Conservation (phyloP, 257 asterid species). For the Salvia splendens region DNA sequence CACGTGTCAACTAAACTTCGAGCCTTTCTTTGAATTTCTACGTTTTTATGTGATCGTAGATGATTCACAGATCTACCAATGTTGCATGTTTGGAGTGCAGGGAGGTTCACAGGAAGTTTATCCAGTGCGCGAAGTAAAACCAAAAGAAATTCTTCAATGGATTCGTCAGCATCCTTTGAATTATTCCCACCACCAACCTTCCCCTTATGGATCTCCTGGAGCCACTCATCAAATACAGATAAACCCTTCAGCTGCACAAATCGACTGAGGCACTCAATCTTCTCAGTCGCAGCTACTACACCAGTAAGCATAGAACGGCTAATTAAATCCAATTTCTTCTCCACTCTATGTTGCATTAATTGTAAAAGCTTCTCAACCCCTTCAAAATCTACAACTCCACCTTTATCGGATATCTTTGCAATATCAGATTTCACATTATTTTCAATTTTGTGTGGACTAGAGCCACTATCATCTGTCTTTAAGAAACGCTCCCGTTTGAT, state of each 20-base stretch:
- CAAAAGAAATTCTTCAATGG: slow-evolving; percentile 77
- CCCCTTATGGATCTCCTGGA: slow-evolving; percentile 84
- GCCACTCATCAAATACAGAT: slow-evolving; percentile 88
- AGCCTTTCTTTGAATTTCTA: slow-evolving; percentile 83
- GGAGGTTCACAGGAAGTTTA: slow-evolving; percentile 90
- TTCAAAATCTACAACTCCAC: slow-evolving; percentile 69
- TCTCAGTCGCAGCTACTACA: slow-evolving; percentile 82
- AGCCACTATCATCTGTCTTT: slow-evolving; percentile 64
- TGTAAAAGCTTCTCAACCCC: slow-evolving; percentile 90
- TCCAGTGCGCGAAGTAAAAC: slow-evolving; percentile 90
- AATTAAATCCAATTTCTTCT: slow-evolving; percentile 63
- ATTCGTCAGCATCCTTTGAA: slow-evolving; percentile 61
- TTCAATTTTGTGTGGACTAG: slow-evolving; percentile 47
- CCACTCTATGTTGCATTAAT: slow-evolving; percentile 67
- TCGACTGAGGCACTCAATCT: slow-evolving; percentile 70
- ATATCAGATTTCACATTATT: slow-evolving; percentile 63
- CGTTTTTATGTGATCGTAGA: slow-evolving; percentile 78
- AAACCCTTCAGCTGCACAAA: slow-evolving; percentile 85
- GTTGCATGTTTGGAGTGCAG: slow-evolving; percentile 83
- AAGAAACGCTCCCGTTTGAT: slow-evolving; percentile 65
- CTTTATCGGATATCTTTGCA: slow-evolving; percentile 72
- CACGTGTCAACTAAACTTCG: slow-evolving; percentile 89
- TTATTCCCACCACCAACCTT: slow-evolving; percentile 56
- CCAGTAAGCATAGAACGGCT: slow-evolving; percentile 73
- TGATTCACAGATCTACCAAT: slow-evolving; percentile 95